Evolutionary conservation across 2,329 filamentous ascomycete genomes (phyloP), one percentile per base, ranked within the genome.

Genomic region (Fonsecaea multimorphosa): DNA sequence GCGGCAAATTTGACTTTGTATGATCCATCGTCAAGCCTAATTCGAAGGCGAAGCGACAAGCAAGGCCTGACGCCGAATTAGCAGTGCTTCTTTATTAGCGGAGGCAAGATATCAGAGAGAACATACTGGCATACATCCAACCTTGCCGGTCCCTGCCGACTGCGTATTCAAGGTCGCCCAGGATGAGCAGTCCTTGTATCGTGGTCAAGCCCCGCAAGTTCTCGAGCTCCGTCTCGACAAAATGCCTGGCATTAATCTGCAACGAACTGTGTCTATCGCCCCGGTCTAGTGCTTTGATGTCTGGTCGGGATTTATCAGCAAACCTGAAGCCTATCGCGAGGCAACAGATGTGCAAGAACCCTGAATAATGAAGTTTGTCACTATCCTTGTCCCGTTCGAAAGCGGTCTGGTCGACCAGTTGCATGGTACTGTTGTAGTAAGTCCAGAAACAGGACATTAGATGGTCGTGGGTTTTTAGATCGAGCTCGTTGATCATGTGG

Each of bases 11-110:
- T 22, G 40, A 46, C 40, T n/a, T 46, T 22, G 40, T n/a, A 46
- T 46, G 40, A 46, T 46, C 40, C 40, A 46, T 16, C 22, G 40
- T 46, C 40, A 46, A 46, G 22, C 40, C 40, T 46, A 46, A n/a
- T 22, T 46, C 40, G 40, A 46, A 46, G 16, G 40, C 40, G 22
- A 46, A 46, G 40, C 40, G 40, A 46, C 40, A 46, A 22, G 40
- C 40, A 46, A 46, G 29, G 29, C 29, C 29, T 31, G 29, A 31
- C 29, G 29, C 29, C 29, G 29, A 31, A 31, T 31, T 31, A 31
- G 29, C 29, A 31, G 29, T 31, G 29, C 29, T 31, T 31, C 29
- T 31, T 31, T 31, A 31, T 31, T 31, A 31, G 29, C 29, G 29
- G 29, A 31, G 29, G 29, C 29, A 31, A 31, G 29, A 31, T 31